phyloP scores from a whole-genome alignment of 73 alveolate species.

The Paramecium primaurelia region DNA sequence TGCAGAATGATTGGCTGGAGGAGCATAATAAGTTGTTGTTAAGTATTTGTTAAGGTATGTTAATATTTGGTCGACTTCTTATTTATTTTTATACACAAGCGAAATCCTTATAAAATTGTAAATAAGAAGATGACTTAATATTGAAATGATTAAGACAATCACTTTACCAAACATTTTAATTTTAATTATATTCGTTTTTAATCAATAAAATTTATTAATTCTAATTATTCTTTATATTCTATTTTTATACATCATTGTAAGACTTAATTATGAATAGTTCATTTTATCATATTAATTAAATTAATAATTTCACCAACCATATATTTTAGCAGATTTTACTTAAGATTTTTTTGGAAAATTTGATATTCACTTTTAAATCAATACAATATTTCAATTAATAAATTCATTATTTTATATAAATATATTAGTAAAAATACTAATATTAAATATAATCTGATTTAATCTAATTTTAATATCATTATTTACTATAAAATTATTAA shows the following conservation, averaged over 20 bases:
- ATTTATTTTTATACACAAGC: neutral
- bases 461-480: too few relatives aligned
- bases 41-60: neutral
- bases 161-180: neutral
- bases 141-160: neutral
- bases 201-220: neutral
- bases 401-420: too few relatives aligned
- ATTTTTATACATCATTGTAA: neutral
- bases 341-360: neutral
- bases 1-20: neutral
- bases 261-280: neutral
- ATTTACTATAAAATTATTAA: too few relatives aligned
- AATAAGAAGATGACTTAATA: neutral
- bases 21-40: neutral
- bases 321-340: neutral
- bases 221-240: neutral
- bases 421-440: too few relatives aligned
- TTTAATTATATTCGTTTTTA: neutral
- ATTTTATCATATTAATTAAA: neutral
- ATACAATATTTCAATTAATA: too few relatives aligned
- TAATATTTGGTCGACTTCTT: neutral
- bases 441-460: too few relatives aligned
- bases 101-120: neutral
- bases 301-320: neutral
- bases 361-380: neutral